Evolutionary conservation across 2,329 filamentous ascomycete species (phyloP).

Genomic region (Penicillium hordei): DNA sequence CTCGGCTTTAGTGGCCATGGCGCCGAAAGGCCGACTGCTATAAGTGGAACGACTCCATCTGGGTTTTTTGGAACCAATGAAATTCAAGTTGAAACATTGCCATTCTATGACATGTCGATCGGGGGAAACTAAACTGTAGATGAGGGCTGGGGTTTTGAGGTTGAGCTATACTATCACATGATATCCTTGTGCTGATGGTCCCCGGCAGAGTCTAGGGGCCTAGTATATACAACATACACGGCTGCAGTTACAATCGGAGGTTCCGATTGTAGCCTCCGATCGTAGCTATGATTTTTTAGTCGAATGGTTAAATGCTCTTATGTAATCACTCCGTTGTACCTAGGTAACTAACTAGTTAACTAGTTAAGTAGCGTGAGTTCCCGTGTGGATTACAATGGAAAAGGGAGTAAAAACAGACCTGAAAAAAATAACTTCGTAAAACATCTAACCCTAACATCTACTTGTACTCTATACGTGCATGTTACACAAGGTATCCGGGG

Average conservation of each 20-base stretch:
- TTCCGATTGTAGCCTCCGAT: too few relatives aligned
- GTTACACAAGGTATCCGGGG: not conserved
- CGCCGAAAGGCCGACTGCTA: not conserved
- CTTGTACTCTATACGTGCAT: slow-evolving; percentile 5
- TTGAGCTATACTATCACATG: not conserved
- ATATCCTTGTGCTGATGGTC: not conserved
- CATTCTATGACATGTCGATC: not conserved
- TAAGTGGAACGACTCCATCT: not conserved
- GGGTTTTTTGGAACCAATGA: not conserved
- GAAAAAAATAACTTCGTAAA: not conserved
- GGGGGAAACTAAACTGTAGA: not conserved
- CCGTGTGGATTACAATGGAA: too few relatives aligned
- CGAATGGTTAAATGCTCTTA: too few relatives aligned
- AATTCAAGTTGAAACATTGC: not conserved
- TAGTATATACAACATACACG: too few relatives aligned
- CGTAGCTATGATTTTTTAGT: too few relatives aligned
- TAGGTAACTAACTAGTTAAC: too few relatives aligned
- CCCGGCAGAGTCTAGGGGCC: too few relatives aligned
- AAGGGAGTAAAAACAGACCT: too few relatives aligned
- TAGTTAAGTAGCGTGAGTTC: too few relatives aligned
- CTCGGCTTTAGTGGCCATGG: not conserved
- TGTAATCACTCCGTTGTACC: too few relatives aligned
- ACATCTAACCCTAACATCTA: slow-evolving; percentile 4
- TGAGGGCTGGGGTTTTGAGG: not conserved
- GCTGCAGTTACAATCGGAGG: too few relatives aligned